phyloP scores from a whole-genome alignment of 1,284 basidiomycete genomes.

The Megacollybia platyphylla region DNA sequence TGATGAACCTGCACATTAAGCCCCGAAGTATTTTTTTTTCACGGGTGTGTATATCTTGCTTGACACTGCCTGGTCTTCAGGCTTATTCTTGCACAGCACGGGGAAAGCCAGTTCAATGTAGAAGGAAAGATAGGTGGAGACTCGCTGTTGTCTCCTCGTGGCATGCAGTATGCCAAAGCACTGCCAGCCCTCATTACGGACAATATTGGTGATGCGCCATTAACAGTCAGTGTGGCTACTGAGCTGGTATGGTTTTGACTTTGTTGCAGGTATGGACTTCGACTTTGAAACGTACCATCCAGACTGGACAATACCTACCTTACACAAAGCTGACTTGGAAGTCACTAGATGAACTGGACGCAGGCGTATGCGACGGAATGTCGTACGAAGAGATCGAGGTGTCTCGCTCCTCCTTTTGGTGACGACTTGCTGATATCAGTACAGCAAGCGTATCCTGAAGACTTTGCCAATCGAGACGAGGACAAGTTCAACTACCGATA shows the following conservation, averaged over 20 bases:
- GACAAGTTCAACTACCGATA: slow-evolving; percentile 99
- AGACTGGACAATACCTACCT: slow-evolving; percentile 75
- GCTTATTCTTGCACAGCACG: slow-evolving; percentile 48
- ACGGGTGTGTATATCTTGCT: slow-evolving; percentile 39
- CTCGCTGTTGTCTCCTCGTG: slow-evolving; percentile 74
- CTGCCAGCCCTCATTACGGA: slow-evolving; percentile 83
- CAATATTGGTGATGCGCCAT: slow-evolving; percentile 79
- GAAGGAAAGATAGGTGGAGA: slow-evolving; percentile 97
- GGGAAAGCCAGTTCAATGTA: slow-evolving; percentile 95
- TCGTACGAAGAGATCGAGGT: slow-evolving; percentile 98
- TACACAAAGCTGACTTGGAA: slow-evolving; percentile 98
- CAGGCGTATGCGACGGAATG: slow-evolving; percentile 99
- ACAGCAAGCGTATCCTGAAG: slow-evolving; percentile 90
- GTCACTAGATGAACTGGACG: slow-evolving; percentile 94
- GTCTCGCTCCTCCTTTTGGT: not conserved
- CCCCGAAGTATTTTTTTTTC: slow-evolving; percentile 96
- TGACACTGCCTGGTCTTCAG: not conserved
- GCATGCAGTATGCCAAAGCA: slow-evolving; percentile 76
- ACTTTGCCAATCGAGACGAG: slow-evolving; percentile 97
- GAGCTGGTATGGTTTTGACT: not conserved
- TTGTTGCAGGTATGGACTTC: slow-evolving; percentile 85
- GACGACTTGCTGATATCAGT: not conserved
- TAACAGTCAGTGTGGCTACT: slow-evolving; percentile 50
- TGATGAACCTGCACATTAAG: slow-evolving; percentile 97
- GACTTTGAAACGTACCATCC: slow-evolving; percentile 84